phyloP scores from a whole-genome alignment of 2,329 filamentous ascomycete species.

The Apiospora aurea region DNA sequence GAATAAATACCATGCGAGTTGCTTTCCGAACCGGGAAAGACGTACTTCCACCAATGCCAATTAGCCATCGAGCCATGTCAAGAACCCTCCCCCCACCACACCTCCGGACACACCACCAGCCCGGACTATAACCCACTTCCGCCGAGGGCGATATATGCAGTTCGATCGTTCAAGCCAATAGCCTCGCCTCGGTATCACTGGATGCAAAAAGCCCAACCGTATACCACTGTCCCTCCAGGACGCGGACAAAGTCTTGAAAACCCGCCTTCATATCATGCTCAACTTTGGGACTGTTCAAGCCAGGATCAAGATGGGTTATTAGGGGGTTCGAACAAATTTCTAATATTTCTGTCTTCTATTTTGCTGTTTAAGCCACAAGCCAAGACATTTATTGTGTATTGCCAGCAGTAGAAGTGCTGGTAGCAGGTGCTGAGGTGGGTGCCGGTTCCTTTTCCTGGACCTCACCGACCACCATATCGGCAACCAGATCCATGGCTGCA shows the following conservation, averaged over 20 bases:
- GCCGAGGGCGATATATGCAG: not conserved
- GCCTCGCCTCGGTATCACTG: not conserved
- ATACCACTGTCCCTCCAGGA: not conserved
- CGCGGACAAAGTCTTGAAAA: not conserved
- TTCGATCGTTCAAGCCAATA: not conserved
- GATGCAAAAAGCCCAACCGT: not conserved
- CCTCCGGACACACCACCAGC: not conserved
- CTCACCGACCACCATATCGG: conserved; percentile 27
- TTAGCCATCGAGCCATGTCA: not conserved
- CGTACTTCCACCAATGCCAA: not conserved
- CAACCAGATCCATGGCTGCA: conserved; percentile 28
- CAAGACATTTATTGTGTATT: not conserved
- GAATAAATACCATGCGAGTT: not conserved
- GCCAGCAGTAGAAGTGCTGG: not conserved
- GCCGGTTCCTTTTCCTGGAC: conserved; percentile 15
- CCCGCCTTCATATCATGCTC: not conserved
- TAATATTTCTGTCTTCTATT: not conserved
- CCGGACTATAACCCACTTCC: not conserved
- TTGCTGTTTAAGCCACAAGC: not conserved
- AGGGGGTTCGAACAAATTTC: not conserved
- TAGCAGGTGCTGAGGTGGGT: not conserved
- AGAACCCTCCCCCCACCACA: not conserved
- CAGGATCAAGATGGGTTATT: not conserved
- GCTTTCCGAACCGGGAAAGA: not conserved
- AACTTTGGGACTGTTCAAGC: too few species aligned